Conservation (phyloP, 2,329 filamentous ascomycete species). For the Pseudocercospora pini-densiflorae region DNA sequence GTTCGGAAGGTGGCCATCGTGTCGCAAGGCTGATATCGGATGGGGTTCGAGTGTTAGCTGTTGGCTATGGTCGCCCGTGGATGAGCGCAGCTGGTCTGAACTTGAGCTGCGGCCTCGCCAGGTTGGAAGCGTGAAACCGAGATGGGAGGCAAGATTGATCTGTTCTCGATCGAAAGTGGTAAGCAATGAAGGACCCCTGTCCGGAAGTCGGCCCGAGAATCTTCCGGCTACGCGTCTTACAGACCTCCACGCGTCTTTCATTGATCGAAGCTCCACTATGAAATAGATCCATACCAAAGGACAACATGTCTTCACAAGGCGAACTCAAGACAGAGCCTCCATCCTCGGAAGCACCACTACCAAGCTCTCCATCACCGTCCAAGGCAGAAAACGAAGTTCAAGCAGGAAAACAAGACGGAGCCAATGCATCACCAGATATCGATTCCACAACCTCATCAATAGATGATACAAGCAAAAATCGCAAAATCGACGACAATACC, state of each 20-base stretch:
- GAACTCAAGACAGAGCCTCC: slow-evolving; percentile 10
- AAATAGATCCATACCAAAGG: slow-evolving; percentile 13
- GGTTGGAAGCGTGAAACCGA: background rate
- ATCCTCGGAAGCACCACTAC: slow-evolving; percentile 19
- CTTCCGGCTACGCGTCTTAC: slow-evolving; percentile 11
- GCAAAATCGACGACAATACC: no score
- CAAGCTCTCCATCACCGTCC: slow-evolving; percentile 23
- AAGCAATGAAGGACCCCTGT: slow-evolving; percentile 1
- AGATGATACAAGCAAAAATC: no score
- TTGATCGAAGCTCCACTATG: background rate
- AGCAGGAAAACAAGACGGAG: background rate
- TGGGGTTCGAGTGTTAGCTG: background rate
- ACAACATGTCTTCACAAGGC: slow-evolving; percentile 32
- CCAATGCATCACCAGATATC: background rate
- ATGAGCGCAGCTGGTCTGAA: background rate
- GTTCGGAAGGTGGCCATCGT: slow-evolving; percentile 35
- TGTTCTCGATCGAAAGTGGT: slow-evolving; percentile 1
- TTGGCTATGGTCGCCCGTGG: background rate
- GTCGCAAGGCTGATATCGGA: slow-evolving; percentile 10
- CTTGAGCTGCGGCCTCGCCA: background rate
- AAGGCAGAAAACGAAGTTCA: background rate
- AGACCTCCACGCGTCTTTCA: slow-evolving; percentile 9
- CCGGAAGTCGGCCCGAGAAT: slow-evolving; percentile 1
- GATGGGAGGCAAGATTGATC: background rate
- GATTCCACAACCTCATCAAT: background rate